Evolutionary conservation across 2,329 filamentous ascomycete species (phyloP), one percentile per base, ranked within the genome.

Genomic region (Coniochaeta hoffmannii): DNA sequence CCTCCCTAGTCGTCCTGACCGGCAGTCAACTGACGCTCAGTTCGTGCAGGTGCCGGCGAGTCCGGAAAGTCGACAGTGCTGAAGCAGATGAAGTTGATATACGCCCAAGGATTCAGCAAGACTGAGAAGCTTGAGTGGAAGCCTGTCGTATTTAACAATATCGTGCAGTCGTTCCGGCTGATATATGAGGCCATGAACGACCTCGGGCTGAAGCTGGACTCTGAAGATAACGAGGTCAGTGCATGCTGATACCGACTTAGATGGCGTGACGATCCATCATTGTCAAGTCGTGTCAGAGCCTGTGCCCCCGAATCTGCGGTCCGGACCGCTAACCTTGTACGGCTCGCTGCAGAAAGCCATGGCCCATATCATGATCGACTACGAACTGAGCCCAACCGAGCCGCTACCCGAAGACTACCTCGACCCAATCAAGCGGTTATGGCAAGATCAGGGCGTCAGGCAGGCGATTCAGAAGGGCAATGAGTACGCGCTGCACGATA

Each of bases 51-150:
- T 71, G 93, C 93, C 65, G 93, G 93, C 68, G 93, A 97, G 74
- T 94, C 88, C 57, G 90, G 93, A 62, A 97, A 97, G 74, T 97
- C 93, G 9, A 97, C 93, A 1, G 92, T 97, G 57, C 83, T 97
- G 62, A 97, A 97, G 77, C 93, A 97, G 78, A 97, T 99, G 94
- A 93, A 93, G 71, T 86, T 99, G 72, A 97, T 99, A 64, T 94
- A 97, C 71, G 86, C 90, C 14, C 86, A 91, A 71, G 93, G 94
- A 53, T 97, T 97, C 75, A 90, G 85, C 66, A 88, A 89, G 65
- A 85, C 83, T 61, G 94, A 97, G 71, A 89, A 91, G 71, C 85
- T 95, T 61, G 90, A 97, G 77, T 96, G 90, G 81, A 91, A 94
- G 64, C 89, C 91, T 15, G 92, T 97, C 66, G 92, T 97, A 62